A percentile compares a stretch with the other conserved stretches of the same genome.
These are phyloP conservation scores for Yarrowia alimentaria DNA, from an alignment of 805 yeast genomes.

Conservation along the genomic window DNA sequence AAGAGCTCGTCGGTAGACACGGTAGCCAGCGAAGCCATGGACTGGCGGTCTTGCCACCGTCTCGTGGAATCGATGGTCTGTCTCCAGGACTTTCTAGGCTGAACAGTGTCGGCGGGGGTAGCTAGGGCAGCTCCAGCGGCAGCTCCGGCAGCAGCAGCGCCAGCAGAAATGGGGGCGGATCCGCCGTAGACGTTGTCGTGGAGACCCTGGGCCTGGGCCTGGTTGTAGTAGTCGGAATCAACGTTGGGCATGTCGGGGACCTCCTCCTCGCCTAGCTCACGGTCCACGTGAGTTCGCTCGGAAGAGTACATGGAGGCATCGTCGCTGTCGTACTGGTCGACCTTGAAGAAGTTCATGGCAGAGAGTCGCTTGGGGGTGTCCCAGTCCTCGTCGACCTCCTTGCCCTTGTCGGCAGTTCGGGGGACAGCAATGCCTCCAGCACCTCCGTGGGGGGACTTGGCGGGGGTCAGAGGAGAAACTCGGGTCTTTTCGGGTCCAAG, in stretches of 20 bases:
- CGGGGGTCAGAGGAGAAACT: conserved; percentile 33
- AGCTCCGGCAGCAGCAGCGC: conserved; percentile 26
- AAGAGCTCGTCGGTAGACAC: conserved; percentile 82
- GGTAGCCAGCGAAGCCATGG: conserved; percentile 72
- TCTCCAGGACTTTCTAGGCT: conserved; percentile 60
- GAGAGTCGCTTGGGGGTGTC: conserved; percentile 42
- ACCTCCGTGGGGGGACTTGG: conserved; percentile 29
- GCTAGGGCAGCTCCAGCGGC: conserved; percentile 28
- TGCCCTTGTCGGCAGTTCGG: conserved; percentile 35
- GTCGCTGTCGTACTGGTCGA: conserved; percentile 34
- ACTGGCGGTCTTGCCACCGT: conserved; percentile 54
- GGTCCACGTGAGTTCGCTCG: conserved; percentile 24
- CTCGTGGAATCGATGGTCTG: conserved; percentile 41
- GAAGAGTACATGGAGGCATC: conserved; percentile 18
- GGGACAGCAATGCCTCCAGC: conserved; percentile 25
- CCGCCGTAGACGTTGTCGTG: too few relatives aligned
- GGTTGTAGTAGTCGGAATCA: conserved; percentile 12
- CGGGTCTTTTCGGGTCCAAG: conserved; percentile 27
- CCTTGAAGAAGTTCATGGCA: conserved; percentile 40
- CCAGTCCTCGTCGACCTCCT: conserved; percentile 34
- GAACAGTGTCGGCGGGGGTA: conserved; percentile 32
- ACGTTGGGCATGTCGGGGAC: conserved; percentile 18
- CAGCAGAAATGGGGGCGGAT: conserved; percentile 25
- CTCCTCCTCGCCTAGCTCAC: background rate
- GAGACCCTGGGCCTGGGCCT: too few relatives aligned